These are phyloP conservation scores for Suillus bovinus DNA, from an alignment of 768 basidiomycete genomes.

Conservation along the genomic window DNA sequence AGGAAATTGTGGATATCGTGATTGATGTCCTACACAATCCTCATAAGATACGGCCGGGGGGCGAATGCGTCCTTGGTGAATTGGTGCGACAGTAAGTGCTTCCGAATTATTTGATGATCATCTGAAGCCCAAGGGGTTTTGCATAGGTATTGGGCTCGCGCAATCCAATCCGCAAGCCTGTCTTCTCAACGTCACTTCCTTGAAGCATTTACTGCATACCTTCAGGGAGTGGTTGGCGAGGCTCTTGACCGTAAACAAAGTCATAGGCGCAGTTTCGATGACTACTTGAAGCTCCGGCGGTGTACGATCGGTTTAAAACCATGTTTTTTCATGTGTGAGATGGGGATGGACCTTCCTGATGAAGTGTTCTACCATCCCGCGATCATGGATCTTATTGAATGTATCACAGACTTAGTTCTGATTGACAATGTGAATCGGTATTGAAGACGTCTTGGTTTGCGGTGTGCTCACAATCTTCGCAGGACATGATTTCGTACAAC, in stretches of 20 bases:
- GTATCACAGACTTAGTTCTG: slow-evolving; percentile 22
- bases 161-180: neutral
- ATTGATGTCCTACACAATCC: slow-evolving; percentile 11
- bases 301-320: slow-evolving; percentile 32
- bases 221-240: slow-evolving; percentile 4
- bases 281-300: slow-evolving; percentile 34
- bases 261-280: slow-evolving; percentile 26
- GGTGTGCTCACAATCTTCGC: neutral
- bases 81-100: slow-evolving; percentile 19
- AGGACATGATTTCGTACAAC: slow-evolving; percentile 40
- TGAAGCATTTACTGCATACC: slow-evolving; percentile 4
- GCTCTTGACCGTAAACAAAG: slow-evolving; percentile 13
- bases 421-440: slow-evolving; percentile 24
- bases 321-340: slow-evolving; percentile 28
- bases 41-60: slow-evolving; percentile 7
- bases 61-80: slow-evolving; percentile 12
- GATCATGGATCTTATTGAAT: slow-evolving; percentile 14
- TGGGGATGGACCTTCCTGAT: slow-evolving; percentile 35
- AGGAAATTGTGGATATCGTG: slow-evolving; percentile 8
- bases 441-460: neutral
- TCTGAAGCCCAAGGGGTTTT: neutral
- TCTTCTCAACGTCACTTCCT: slow-evolving; percentile 12
- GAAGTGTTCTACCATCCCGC: slow-evolving; percentile 32
- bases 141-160: slow-evolving; percentile 12
- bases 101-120: slow-evolving; percentile 21